phyloP scores from a whole-genome alignment of 2,329 filamentous ascomycete genomes.

The Colletotrichum paranaense region DNA sequence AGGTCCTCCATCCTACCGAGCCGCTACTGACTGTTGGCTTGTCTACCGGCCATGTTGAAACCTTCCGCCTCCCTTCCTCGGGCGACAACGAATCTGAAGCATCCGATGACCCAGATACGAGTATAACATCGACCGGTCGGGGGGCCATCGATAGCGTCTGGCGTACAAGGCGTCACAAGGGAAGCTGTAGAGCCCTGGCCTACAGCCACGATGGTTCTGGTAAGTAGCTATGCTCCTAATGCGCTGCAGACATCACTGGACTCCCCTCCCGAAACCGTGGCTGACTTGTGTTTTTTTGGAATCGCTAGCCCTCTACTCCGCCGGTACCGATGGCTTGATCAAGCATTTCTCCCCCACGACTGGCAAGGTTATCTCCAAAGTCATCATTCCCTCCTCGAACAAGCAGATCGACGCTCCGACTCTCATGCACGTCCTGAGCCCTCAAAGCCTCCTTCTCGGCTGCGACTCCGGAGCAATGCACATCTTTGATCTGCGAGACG shows the following conservation, averaged over 20 bases:
- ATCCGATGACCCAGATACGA: slow-evolving; percentile 61
- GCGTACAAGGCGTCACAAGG: slow-evolving; percentile 91
- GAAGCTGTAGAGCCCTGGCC: slow-evolving; percentile 85
- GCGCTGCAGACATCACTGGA: not conserved
- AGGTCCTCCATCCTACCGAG: slow-evolving; percentile 85
- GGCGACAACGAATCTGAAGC: slow-evolving; percentile 62
- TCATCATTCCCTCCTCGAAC: slow-evolving; percentile 74
- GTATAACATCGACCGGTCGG: slow-evolving; percentile 69
- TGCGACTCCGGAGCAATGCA: slow-evolving; percentile 93
- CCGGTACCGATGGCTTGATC: slow-evolving; percentile 69
- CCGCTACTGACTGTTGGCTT: slow-evolving; percentile 89
- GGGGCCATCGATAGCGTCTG: slow-evolving; percentile 85
- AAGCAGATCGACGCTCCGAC: slow-evolving; percentile 77
- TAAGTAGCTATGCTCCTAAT: slow-evolving; percentile 54
- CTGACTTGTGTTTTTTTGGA: slow-evolving; percentile 28
- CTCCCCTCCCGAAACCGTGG: not conserved
- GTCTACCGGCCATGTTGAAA: slow-evolving; percentile 86
- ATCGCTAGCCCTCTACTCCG: slow-evolving; percentile 68
- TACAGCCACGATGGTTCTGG: slow-evolving; percentile 83
- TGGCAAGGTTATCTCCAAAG: slow-evolving; percentile 82
- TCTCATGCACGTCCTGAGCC: slow-evolving; percentile 84
- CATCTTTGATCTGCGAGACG: slow-evolving; percentile 83
- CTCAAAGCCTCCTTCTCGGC: slow-evolving; percentile 87
- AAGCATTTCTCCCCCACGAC: slow-evolving; percentile 68
- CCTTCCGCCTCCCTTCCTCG: slow-evolving; percentile 75